These are phyloP conservation scores for Gossypium ekmanianum DNA, from an alignment of 345 rosid species.

Conservation along the genomic window DNA sequence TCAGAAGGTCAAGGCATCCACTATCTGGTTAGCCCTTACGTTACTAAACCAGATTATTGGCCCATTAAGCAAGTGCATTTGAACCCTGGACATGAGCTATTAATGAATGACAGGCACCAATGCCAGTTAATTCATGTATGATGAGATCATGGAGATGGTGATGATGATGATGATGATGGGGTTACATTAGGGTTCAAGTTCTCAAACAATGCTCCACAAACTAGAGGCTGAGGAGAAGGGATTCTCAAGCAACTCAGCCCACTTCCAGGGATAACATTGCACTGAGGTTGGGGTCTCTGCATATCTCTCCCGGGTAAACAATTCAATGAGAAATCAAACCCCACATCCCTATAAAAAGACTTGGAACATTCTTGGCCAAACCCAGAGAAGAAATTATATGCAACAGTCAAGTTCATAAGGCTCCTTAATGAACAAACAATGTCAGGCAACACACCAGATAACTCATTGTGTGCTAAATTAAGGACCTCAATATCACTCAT, in stretches of 20 bases:
- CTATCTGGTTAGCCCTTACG: not conserved
- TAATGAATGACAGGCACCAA: not conserved
- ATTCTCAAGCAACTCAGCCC: conserved; percentile 70
- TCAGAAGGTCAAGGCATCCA: not conserved
- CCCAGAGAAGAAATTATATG: conserved; percentile 92
- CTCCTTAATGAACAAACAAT: conserved; percentile 59
- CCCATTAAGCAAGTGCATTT: not conserved
- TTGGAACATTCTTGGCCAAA: conserved; percentile 63
- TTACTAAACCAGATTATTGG: not conserved
- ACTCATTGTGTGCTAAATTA: conserved; percentile 72
- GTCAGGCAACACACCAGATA: conserved; percentile 72
- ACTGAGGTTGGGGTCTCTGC: conserved; percentile 79
- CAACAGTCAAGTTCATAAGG: conserved; percentile 61
- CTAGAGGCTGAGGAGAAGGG: conserved; percentile 51
- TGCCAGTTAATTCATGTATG: not conserved
- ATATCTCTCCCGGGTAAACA: conserved; percentile 72
- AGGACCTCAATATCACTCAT: conserved; percentile 56
- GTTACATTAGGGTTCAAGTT: conserved; percentile 28
- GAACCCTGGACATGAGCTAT: not conserved
- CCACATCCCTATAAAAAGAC: conserved; percentile 43
- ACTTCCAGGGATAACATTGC: conserved; percentile 55
- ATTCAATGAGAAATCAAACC: conserved; percentile 69
- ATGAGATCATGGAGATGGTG: conserved; percentile 27
- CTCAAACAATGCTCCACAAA: conserved; percentile 46
- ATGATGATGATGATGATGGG: conserved; percentile 19